These are phyloP conservation scores for Fraxinus albicans DNA, from an alignment of 305 asterid genomes.

Conservation along the genomic window DNA sequence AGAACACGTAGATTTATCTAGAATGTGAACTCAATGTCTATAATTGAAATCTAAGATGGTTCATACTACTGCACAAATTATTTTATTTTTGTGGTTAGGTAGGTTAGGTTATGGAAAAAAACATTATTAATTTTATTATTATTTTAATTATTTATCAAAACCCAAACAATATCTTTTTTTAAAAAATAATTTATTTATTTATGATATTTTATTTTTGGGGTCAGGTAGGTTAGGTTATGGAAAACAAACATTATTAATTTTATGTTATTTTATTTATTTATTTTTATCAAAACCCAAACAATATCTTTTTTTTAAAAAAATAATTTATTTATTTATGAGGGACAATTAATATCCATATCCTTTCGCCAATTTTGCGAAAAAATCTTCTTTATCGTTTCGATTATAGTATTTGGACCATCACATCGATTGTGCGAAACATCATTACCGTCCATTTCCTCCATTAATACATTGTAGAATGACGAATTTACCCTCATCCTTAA, in stretches of 20 bases:
- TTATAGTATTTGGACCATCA: background rate
- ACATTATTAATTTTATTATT: background rate
- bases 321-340: background rate
- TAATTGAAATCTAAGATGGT: background rate
- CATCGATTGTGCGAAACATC: background rate
- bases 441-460: too few species aligned
- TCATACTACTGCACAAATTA: background rate
- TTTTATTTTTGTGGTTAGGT: background rate
- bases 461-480: background rate
- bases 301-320: background rate
- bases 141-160: background rate
- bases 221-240: background rate
- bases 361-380: background rate
- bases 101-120: background rate
- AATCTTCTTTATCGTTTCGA: background rate
- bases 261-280: background rate
- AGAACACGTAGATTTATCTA: background rate
- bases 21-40: background rate
- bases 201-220: background rate
- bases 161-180: background rate
- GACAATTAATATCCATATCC: background rate
- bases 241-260: background rate
- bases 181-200: too few species aligned
- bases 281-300: background rate
- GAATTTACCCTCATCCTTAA: background rate